These are phyloP conservation scores for Phoma sp. DNA, from an alignment of 2,329 filamentous ascomycete genomes.

Conservation along the genomic window DNA sequence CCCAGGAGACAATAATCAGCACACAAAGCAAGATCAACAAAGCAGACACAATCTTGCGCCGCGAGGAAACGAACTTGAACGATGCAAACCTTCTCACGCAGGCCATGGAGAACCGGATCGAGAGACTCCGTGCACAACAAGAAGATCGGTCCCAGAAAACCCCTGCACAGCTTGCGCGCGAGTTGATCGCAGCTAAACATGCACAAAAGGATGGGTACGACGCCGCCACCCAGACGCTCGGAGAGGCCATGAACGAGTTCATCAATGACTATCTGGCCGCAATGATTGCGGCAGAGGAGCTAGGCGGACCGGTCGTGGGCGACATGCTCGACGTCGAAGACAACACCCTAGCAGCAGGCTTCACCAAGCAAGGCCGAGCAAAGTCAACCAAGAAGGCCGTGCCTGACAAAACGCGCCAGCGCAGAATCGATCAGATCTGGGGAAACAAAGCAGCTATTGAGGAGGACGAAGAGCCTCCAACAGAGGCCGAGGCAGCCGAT, in stretches of 20 bases:
- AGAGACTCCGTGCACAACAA: slow-evolving; percentile 64
- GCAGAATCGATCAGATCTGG: slow-evolving; percentile 60
- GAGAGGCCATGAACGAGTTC: slow-evolving; percentile 71
- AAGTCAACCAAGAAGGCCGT: slow-evolving; percentile 49
- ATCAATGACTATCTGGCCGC: slow-evolving; percentile 72
- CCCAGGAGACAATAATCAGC: slow-evolving; percentile 62
- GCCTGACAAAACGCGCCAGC: slow-evolving; percentile 50
- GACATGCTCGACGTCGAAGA: slow-evolving; percentile 71
- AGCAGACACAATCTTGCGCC: slow-evolving; percentile 50
- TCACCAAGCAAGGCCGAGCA: slow-evolving; percentile 58
- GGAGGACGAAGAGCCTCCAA: slow-evolving; percentile 38
- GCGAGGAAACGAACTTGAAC: slow-evolving; percentile 54
- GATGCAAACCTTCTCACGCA: slow-evolving; percentile 56
- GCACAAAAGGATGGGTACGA: slow-evolving; percentile 67
- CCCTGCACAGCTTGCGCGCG: slow-evolving; percentile 66
- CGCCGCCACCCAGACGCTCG: slow-evolving; percentile 64
- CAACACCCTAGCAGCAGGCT: slow-evolving; percentile 59
- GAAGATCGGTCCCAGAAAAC: slow-evolving; percentile 64
- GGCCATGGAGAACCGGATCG: slow-evolving; percentile 64
- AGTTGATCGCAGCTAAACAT: slow-evolving; percentile 67
- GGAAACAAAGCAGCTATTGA: slow-evolving; percentile 38
- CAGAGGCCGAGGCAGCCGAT: slow-evolving; percentile 57
- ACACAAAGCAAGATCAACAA: slow-evolving; percentile 50
- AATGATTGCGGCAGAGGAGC: slow-evolving; percentile 82
- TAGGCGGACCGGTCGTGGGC: slow-evolving; percentile 82